Conservation (phyloP, 371 early-diverging fungal genomes). For the Apophysomyces elegans region DNA sequence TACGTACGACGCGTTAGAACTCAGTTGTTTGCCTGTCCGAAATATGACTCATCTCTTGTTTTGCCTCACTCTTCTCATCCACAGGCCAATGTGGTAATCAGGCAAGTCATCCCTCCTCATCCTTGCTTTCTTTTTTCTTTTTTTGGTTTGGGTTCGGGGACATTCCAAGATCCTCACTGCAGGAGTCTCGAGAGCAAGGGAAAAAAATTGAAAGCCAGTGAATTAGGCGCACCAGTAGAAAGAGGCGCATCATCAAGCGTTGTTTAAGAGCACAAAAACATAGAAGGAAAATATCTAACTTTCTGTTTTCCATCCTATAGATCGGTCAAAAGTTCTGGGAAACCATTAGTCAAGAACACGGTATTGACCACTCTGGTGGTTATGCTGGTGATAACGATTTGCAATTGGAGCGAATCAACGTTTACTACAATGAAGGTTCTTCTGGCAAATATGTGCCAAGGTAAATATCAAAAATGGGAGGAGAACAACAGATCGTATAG, state of each 20-base stretch:
- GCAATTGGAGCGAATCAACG: constrained; percentile 93
- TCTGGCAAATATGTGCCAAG: constrained; percentile 86
- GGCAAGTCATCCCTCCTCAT: constrained; percentile 37
- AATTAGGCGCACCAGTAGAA: constrained; percentile 7
- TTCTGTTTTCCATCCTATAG: constrained; percentile 31
- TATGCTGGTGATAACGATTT: constrained; percentile 84
- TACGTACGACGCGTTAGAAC: constrained; percentile 21
- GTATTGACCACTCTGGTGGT: constrained; percentile 78
- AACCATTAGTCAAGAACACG: constrained; percentile 92
- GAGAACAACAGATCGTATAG: neutral
- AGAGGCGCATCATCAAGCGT: constrained; percentile 13
- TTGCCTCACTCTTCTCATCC: constrained; percentile 11
- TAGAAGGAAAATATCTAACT: constrained; percentile 6
- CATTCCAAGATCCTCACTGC: constrained; percentile 12
- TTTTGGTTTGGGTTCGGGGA: constrained; percentile 13
- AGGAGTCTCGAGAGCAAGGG: constrained; percentile 3
- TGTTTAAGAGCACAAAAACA: constrained; percentile 9
- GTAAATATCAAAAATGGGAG: constrained; percentile 13
- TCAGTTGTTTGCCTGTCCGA: constrained; percentile 3
- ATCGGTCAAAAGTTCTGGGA: constrained; percentile 95
- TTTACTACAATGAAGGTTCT: constrained; percentile 97
- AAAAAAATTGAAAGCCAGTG: constrained; percentile 11
- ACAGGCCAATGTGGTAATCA: constrained; percentile 89
- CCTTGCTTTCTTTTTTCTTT: neutral
- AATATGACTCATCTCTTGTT: neutral